A percentile compares a stretch with the other conserved stretches of the same genome.
Conservation (phyloP, 805 yeast species). For the Isabelozyma rhagii region DNA sequence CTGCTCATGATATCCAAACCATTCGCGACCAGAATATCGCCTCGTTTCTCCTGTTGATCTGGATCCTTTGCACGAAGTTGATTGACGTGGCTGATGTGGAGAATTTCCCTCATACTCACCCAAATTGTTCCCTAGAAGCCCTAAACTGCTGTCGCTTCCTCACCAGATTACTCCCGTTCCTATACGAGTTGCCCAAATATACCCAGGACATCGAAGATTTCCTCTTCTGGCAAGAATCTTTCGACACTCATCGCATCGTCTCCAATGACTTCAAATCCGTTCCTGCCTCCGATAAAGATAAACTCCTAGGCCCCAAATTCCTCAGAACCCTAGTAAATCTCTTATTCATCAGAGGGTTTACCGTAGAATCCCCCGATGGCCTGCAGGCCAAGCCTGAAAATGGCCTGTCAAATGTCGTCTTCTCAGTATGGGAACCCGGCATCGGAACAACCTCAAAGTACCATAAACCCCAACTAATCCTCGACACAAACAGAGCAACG, state of each 20-base stretch:
- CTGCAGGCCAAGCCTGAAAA: conserved; percentile 4
- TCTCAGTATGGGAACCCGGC: conserved; percentile 77
- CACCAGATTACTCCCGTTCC: conserved; percentile 61
- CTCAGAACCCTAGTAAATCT: conserved; percentile 33
- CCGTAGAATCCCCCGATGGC: conserved; percentile 27
- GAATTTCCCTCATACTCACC: conserved; percentile 4
- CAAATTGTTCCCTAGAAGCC: conserved; percentile 26
- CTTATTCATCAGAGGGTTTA: conserved; percentile 57
- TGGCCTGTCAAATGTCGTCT: conserved; percentile 24
- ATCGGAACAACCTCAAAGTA: conserved; percentile 47
- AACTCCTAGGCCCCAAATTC: conserved; percentile 7
- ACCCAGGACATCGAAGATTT: conserved; percentile 19
- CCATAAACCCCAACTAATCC: conserved; percentile 19
- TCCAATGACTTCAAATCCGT: conserved; percentile 10
- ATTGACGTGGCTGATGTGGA: conserved; percentile 9
- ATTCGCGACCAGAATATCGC: conserved; percentile 56
- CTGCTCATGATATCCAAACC: conserved; percentile 54
- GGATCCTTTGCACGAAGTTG: conserved; percentile 20
- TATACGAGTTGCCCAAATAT: conserved; percentile 51
- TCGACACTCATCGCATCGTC: conserved; percentile 36
- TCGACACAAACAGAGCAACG: conserved; percentile 68
- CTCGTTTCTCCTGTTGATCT: conserved; percentile 55
- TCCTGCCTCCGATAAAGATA: not conserved
- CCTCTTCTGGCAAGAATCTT: conserved; percentile 33
- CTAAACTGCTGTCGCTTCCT: conserved; percentile 64